phyloP scores from a whole-genome alignment of 495 filamentous ascomycete species.

The Annulohypoxylon maeteangense region DNA sequence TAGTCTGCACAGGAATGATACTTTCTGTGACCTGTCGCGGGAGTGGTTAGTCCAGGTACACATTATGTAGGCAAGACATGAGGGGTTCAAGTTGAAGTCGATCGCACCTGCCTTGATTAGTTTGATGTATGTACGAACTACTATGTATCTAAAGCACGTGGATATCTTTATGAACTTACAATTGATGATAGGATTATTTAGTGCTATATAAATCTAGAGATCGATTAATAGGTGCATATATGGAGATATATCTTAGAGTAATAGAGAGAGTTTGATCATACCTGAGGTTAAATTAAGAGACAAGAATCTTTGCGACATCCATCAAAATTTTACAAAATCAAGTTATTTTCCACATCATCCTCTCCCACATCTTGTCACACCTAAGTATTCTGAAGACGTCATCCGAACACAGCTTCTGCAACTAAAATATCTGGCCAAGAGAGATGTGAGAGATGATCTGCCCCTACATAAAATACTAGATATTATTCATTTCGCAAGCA shows the following conservation, averaged over 20 bases:
- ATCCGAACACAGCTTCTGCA: slow-evolving; percentile 13
- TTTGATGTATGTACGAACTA: slow-evolving; percentile 1
- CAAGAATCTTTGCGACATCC: background rate
- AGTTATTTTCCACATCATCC: background rate
- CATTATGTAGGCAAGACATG: slow-evolving; percentile 9
- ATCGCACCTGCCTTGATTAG: slow-evolving; percentile 6
- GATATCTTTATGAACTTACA: background rate
- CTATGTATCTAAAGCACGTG: background rate
- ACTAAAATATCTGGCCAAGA: background rate
- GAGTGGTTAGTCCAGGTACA: background rate
- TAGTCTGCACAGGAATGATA: slow-evolving; percentile 12
- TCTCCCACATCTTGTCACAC: slow-evolving; percentile 17
- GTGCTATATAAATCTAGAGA: background rate
- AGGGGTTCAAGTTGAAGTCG: slow-evolving; percentile 6
- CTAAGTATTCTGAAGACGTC: slow-evolving; percentile 24
- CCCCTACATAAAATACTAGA: background rate
- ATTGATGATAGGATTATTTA: background rate
- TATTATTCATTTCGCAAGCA: background rate
- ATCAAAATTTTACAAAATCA: background rate
- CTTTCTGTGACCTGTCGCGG: background rate
- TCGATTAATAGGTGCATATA: background rate
- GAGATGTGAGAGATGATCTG: slow-evolving; percentile 1
- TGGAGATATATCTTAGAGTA: background rate
- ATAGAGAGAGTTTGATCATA: background rate
- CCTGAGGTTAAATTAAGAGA: background rate